Evolutionary conservation across 257 asterid species (phyloP).

Genomic region (Solanum etuberosum): DNA sequence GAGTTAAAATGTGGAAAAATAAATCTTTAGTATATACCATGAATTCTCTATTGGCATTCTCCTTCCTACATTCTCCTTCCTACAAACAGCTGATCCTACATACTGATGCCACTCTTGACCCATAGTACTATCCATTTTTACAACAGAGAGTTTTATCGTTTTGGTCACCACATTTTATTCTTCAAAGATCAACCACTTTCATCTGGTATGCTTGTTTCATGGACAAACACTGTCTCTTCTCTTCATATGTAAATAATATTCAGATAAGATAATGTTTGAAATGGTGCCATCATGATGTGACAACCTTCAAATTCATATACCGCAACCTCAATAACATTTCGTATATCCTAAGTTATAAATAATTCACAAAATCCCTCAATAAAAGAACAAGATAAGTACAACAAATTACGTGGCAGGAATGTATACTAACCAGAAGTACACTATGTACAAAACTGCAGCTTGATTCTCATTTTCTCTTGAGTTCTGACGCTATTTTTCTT

Average conservation of each 20-base stretch:
- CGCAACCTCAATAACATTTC: neutral
- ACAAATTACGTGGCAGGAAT: neutral
- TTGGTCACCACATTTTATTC: neutral
- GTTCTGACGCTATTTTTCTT: slow-evolving; percentile 5
- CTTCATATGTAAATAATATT: neutral
- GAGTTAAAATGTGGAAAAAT: neutral
- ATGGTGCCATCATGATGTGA: neutral
- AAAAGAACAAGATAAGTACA: neutral
- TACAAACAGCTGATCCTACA: neutral
- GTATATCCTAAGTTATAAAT: neutral
- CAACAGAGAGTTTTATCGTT: neutral
- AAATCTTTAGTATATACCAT: neutral
- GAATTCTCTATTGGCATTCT: neutral
- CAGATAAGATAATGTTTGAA: neutral
- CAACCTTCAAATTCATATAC: neutral
- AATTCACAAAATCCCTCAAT: neutral
- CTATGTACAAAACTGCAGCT: slow-evolving; percentile 1
- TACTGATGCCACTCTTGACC: neutral
- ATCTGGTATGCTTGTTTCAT: neutral
- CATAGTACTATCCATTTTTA: neutral
- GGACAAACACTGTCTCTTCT: neutral
- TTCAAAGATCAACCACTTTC: neutral
- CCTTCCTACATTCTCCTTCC: neutral
- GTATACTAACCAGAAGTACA: slow-evolving; percentile 9
- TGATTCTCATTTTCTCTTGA: slow-evolving; percentile 27